Evolutionary conservation across 2,329 filamentous ascomycete species (phyloP), one percentile per base, ranked within the genome.

Genomic region (Fusarium pseudograminearum): DNA sequence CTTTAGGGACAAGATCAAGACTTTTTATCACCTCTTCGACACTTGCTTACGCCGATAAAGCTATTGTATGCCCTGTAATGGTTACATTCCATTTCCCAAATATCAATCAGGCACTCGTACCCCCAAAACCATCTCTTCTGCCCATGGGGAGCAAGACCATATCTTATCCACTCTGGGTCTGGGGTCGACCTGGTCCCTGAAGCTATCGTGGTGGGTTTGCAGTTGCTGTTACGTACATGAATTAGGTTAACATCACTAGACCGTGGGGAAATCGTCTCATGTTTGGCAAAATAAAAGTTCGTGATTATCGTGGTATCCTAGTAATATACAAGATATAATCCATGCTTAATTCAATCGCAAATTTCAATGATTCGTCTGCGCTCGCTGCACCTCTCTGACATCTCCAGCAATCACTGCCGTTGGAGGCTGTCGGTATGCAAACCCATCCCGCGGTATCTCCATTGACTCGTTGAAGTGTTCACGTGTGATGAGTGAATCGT

Each of bases 401-500:
- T 53, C 58, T 4, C 67, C 73, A 11, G 61, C 71, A 12, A 75
- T 62, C 1, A 75, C 40, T 7, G 60, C 73, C 2, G 59, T 28
- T 1, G 65, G 66, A 3, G 73, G 73, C 9, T 64, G 59, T 42
- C 24, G 46, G 20, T 63, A 64, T 7, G 41, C 41, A 41, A 70
- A 61, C 1, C 47, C 54, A 4, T 58, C 36, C 3, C 63, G 44
- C 0, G 57, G 14, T 3, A 67, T 60, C 16, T 74, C 72, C 42
- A 71, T 65, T 3, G 72, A 71, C 3, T 50, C 57, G 4, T 70
- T 48, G 6, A 67, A 34, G 7, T 69, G 70, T 26, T 75, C 73
- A 10, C 73, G 50, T 4, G 70, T 71, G 5, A 76, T 74, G 11
- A 76, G 70, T 33, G 67, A 73, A 57, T 76, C 74, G 38, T 76